A percentile compares a stretch with the other conserved stretches of the same genome.
These are phyloP conservation scores for Kwoniella pini DNA, from an alignment of 768 basidiomycete genomes.

Conservation along the genomic window DNA sequence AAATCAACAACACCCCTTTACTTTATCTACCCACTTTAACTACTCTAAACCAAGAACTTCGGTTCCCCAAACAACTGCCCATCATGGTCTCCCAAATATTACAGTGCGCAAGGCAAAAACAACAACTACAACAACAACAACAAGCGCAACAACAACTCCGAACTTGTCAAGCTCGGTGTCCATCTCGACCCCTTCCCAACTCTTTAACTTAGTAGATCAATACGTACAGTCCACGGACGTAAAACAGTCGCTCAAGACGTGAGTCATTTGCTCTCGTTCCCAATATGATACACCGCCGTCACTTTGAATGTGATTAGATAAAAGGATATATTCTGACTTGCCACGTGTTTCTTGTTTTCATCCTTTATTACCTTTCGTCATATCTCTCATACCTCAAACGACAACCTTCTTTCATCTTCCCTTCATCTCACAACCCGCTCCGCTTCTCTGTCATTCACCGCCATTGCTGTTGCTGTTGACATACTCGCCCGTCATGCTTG, in stretches of 20 bases:
- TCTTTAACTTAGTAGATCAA: slow-evolving; percentile 27
- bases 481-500: too few species aligned
- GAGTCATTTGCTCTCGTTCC: slow-evolving; percentile 10
- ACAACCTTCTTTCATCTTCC: not conserved
- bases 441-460: too few species aligned
- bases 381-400: not conserved
- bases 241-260: slow-evolving; percentile 21
- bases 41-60: slow-evolving; percentile 9
- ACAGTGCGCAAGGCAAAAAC: slow-evolving; percentile 1
- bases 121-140: slow-evolving; percentile 11
- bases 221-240: slow-evolving; percentile 21
- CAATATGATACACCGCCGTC: not conserved
- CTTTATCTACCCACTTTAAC: slow-evolving; percentile 13
- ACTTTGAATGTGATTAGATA: not conserved
- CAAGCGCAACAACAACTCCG: slow-evolving; percentile 19
- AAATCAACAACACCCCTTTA: slow-evolving; percentile 20
- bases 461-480: too few species aligned
- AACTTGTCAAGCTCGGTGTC: slow-evolving; percentile 33
- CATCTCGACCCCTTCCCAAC: slow-evolving; percentile 26
- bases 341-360: not conserved
- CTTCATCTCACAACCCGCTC: too few species aligned
- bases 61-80: slow-evolving; percentile 31
- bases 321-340: slow-evolving; percentile 11
- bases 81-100: slow-evolving; percentile 31
- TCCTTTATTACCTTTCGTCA: not conserved